Base-by-base conservation (phyloP, 345 rosid species). In the Mangifera indica region DNA sequence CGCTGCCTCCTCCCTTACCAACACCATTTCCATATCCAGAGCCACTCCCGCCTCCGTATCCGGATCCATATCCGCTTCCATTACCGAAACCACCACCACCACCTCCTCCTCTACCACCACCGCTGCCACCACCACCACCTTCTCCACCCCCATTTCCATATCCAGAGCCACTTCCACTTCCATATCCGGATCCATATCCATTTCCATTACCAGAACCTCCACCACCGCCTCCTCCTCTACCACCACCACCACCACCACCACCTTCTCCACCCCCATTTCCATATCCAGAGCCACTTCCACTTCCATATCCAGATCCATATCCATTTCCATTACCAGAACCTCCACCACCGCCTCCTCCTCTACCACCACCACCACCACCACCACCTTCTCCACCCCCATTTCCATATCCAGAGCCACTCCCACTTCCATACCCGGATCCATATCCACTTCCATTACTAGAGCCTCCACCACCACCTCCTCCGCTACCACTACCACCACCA, bases 261-360 rank as follows among this genome's bases (percentile, higher is more conserved):
- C 76, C 82, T 14, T 9, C 57, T n/a, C 75, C 74, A 12, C 64
- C 44, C 3, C 72, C 81, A 25, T 77, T 77, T 13, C 80, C 87
- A 2, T 60, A 60, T 1, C 63, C 63, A 4, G 63, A 60, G n/a
- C 78, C 86, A 56, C 52, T 48, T 40, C 86, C 82, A 0, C 75
- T 76, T 12, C 84, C 81, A 44, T 74, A 73, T 6, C 83, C 87
- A 14, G 83, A 77, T 0, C 91, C 91, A 2, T 82, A 77, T n/a
- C 85, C 80, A 45, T 84, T 79, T 9, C 81, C 85, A 1, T 81
- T 78, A 11, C 88, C 83, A n/a, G 81, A 85, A 1, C 83, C 79
- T 7, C 88, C 83, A 7, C 84, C 80, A 5, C 81, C 84, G 2
- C 71, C 82, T 18, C 84, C 84, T 11, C 83, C 81, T 0, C 84